These are phyloP conservation scores for Akanthomyces muscarius DNA, from an alignment of 2,329 filamentous ascomycete genomes.

Conservation along the genomic window DNA sequence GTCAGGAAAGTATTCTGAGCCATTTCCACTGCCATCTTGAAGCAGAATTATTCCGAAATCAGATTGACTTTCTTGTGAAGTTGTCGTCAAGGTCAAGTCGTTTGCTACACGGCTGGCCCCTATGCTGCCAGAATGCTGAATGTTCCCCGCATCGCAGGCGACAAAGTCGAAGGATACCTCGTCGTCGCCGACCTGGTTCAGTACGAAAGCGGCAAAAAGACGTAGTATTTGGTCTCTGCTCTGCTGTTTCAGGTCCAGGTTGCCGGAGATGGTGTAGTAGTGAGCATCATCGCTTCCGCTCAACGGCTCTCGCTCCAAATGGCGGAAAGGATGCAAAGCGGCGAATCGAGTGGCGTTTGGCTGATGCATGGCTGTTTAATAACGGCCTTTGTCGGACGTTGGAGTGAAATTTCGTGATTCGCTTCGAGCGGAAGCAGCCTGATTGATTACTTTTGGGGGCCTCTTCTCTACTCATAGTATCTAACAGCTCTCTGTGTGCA, in stretches of 20 bases:
- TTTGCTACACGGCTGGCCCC: not conserved
- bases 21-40: not conserved
- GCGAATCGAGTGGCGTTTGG: constrained; percentile 2
- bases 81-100: constrained; percentile 1
- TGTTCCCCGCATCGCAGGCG: not conserved
- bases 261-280: constrained; percentile 3
- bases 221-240: not conserved
- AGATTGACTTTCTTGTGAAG: not conserved
- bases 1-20: not conserved
- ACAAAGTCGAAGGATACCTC: constrained; percentile 5
- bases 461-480: not conserved
- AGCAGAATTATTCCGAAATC: constrained; percentile 1
- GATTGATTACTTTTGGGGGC: not conserved
- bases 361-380: not conserved
- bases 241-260: not conserved
- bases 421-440: constrained; percentile 1
- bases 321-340: not conserved
- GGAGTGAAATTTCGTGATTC: not conserved
- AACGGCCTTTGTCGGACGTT: not conserved
- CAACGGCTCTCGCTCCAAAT: not conserved
- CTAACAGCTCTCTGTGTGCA: not conserved
- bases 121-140: constrained; percentile 6
- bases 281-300: not conserved
- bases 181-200: constrained; percentile 1
- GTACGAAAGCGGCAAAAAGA: constrained; percentile 1